Evolutionary conservation across 2,329 filamentous ascomycete species (phyloP), one percentile per base, ranked within the genome.

Genomic region (Diplodia corticola): DNA sequence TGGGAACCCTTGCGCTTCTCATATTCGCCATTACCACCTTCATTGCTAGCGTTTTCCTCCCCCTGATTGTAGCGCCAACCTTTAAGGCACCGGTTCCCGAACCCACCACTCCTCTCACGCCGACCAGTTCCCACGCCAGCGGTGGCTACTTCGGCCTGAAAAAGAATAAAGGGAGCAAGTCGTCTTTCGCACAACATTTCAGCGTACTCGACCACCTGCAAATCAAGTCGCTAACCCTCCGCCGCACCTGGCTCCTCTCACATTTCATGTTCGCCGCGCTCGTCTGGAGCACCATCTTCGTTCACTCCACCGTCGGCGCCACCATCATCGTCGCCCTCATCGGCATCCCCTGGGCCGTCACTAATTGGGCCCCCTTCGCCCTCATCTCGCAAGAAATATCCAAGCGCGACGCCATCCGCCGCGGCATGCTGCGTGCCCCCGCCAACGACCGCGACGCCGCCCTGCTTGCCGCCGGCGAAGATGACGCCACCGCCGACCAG

Each of bases 341-440:
- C 55, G 94, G 94, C 37, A 88, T 98, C 67, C 93, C 92, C 1
- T 98, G 94, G 94, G 93, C 93, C 24, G 82, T 97, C 73, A 93
- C 93, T 1, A 86, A 96, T 28, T 98, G 94, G 94, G 94, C 93
- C 0, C 94, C 94, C 0, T 98, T 94, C 81, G 93, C 94, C 46
- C 91, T 98, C 71, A 97, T 98, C 75, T 93, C 92, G 53, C 92
- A 92, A 5, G 94, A 98, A 77, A 93, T 98, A 69, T 91, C 90
- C 68, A 91, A 89, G 68, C 89, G 92, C 5, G 91, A 97, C 74
- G 88, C 89, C 28, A 85, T 88, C 55, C 82, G 84, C 61, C 83
- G 87, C 24, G 80, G 83, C 13, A 77, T 80, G 28, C 79, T 82
- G 24, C 78, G 78, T 74, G 74, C 17, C 30, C 49, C 65, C 33